Base-by-base conservation (phyloP, 2,329 filamentous ascomycete species). In the Herpotrichia juniperi region DNA sequence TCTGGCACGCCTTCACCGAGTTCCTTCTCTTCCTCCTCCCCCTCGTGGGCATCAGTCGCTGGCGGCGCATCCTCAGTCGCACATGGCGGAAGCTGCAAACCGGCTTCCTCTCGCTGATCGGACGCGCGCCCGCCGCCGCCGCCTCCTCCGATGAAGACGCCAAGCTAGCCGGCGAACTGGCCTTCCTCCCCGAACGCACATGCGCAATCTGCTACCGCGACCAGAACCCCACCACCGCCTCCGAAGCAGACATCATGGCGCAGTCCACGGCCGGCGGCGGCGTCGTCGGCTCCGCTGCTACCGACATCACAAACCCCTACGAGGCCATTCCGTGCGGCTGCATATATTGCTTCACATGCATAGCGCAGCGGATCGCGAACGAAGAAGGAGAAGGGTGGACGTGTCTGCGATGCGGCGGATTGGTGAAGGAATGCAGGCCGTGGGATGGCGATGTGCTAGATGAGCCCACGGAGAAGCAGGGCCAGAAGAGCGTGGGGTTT, bases 1-100 rank as follows among this genome's bases (percentile, higher is more conserved):
- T 99, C 31, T 99, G 94, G 94, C 94, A 99, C 75, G 94, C 94
- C n/a, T 96, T 99, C 67, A 99, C 94, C 22, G 94, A 99, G 72
- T 99, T 99, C 65, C 80, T 99, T n/a, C 83, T 99, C 26, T 99
- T 97, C 73, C 84, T 97, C 16, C 81, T 99, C n/a, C 94, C 94
- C 0, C 83, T 99, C n/a, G 90, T 99, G 35, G 94, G 94, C 46
- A 93, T 99, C 62, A 88, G 90, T 66, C 85, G 92, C 59, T 99
- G 94, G 94, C 85, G 91, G 51, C 84, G 93, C 60, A 96, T 93
- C 88, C 79, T 97, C n/a, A 82, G 84, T 17, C 84, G 92, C 56
- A 86, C 87, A n/a, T 96, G 92, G 91, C 86, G 89, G 62, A 92
- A 88, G 72, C 87, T 90, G 1, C 88, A 88, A 63, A 81, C 84